Base-by-base conservation (phyloP, 495 filamentous ascomycete genomes). In the Bombardia bombarda region DNA sequence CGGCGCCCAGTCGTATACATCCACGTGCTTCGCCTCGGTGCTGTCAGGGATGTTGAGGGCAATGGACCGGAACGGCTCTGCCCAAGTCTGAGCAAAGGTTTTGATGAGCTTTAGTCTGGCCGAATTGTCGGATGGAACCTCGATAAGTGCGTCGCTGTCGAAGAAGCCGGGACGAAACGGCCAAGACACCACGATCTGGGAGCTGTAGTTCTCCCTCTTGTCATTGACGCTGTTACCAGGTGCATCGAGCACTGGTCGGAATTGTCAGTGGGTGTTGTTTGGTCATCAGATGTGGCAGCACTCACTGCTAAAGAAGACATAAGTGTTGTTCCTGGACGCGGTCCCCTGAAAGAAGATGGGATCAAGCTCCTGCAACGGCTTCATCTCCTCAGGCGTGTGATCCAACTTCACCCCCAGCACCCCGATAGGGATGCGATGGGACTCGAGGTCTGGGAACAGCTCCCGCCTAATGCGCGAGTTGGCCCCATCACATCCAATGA, bases 281-380 rank as follows among this genome's bases (percentile, higher is more conserved):
- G 10, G 2, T 8, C 32, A 16, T 53, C 22, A 47, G 33, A 28
- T 41, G n/a, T 28, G 7, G 13, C 14, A 30, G 10, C 7, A 53
- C 57, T 46, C 19, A 65, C 62, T 45, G 28, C 60, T 63, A 14
- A 59, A 50, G 37, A 57, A 65, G 17, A 51, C 45, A 52, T 73
- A 83, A 4, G 72, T 65, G 20, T 74, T 62, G 9, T 78, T 73
- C 10, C 65, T 58, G 0, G 80, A 77, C 38, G 80, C 68, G 3
- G 70, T 66, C 1, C 78, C 77, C 37, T 82, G 77, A 34, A 83
- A 75, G 31, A 84, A 74, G 19, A 72, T 73, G 1, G 78, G 77
- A 38, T 83, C 78, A 14, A 81, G 67, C 37, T 46, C 43, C 17
- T 49, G 37, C 16, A 65, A 12, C 19, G 55, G 51, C 26, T 51